Evolutionary conservation across 352 stramenopile genomes (phyloP), one percentile per base, ranked within the genome.

Genomic region (Phytophthora constricta): DNA sequence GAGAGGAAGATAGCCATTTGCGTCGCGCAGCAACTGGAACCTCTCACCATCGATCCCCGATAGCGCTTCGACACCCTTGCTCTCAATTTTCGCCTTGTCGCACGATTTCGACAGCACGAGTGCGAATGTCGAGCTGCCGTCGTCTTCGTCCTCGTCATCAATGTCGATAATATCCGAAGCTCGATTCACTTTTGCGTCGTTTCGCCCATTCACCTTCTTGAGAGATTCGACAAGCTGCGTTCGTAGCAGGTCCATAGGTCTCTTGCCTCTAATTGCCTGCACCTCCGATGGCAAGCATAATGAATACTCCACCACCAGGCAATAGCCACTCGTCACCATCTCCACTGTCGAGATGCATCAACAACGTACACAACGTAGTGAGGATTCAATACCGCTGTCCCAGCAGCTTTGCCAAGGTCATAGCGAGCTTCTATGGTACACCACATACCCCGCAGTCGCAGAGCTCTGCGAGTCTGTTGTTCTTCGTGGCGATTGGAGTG

Each of bases 271-370:
- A 20, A 20, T 14, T 19, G 37, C 37, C 10, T 7, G 9, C 37
- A 14, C 17, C n/a, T 20, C 37, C 16, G 4, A 20, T 7, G 37
- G 37, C 25, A 65, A n/a, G 11, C 25, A 41, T 17, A 59, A 37
- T 5, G 48, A 58, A 28, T 65, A 65, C 37, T 52, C 37, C 48
- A 65, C 13, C 8, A 52, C 19, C 19, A 65, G 9, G 8, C 39
- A 28, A n/a, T 58, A 58, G 4, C 58, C 58, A 65, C 48, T 41
- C 33, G 37, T 58, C 25, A 65, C 58, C 41, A 51, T 20, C n/a
- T 65, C 48, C 47, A 58, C 11, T 25, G 13, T 42, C n/a, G 41
- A 0, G n/a, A 31, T 19, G 41, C 8, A 8, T 53, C 58, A 28
- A 47, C 58, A 27, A 5, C 11, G 20, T 47, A 58, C n/a, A 53